Conservation (phyloP, 495 filamentous ascomycete genomes). For the Chaetomium cochliodes region DNA sequence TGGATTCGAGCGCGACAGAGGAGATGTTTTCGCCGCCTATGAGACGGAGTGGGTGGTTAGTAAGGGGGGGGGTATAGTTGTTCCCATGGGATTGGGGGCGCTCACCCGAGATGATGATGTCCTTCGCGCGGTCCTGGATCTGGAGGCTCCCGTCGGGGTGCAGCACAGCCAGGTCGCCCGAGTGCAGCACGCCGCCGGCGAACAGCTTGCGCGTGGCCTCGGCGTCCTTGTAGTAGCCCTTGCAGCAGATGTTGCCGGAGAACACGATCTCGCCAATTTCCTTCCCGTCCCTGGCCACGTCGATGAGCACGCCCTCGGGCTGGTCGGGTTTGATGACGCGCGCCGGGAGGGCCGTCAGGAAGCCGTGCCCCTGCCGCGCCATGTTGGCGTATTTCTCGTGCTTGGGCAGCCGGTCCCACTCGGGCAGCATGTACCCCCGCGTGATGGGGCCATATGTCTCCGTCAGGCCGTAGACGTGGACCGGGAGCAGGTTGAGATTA, state of each 20-base stretch:
- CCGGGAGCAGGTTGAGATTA: conserved; percentile 78
- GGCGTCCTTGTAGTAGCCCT: conserved; percentile 87
- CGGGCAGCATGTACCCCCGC: conserved; percentile 81
- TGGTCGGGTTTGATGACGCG: conserved; percentile 79
- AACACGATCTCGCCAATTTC: conserved; percentile 96
- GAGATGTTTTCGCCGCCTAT: conserved; percentile 95
- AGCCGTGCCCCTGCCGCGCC: conserved; percentile 90
- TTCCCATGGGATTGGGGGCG: not conserved
- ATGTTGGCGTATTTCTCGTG: conserved; percentile 79
- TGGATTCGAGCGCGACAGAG: conserved; percentile 84
- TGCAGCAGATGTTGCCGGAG: conserved; percentile 84
- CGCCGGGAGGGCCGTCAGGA: conserved; percentile 75
- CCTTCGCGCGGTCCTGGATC: conserved; percentile 91
- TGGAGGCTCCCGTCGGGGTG: conserved; percentile 85
- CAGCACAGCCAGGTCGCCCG: conserved; percentile 90
- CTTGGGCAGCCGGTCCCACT: conserved; percentile 68
- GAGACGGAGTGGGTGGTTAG: not conserved
- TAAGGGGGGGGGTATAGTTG: not conserved
- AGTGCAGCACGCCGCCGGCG: conserved; percentile 80
- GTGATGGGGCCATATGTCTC: conserved; percentile 97
- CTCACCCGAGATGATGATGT: conserved; percentile 96
- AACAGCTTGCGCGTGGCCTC: conserved; percentile 87
- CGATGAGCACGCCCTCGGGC: conserved; percentile 60
- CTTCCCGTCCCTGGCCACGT: conserved; percentile 76
- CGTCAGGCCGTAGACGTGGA: conserved; percentile 93